Evolutionary conservation across 1,284 basidiomycete species (phyloP).

Genomic region (Ceratobasidium sp.): DNA sequence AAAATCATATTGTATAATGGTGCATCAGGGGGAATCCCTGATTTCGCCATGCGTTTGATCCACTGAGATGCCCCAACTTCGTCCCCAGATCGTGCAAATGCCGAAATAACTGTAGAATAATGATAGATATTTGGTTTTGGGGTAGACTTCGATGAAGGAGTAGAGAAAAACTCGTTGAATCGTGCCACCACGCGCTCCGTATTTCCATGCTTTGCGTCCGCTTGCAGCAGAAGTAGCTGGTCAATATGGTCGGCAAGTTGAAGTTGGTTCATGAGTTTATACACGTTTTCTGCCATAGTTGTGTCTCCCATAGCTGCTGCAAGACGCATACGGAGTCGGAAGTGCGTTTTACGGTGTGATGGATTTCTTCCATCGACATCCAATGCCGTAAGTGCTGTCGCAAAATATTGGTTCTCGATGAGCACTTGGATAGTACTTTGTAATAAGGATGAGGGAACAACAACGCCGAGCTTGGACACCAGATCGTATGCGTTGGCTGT

Average conservation of each 20-base stretch:
- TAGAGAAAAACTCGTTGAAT: slow-evolving; percentile 65
- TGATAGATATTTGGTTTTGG: slow-evolving; percentile 49
- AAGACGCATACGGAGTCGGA: slow-evolving; percentile 36
- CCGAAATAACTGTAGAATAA: slow-evolving; percentile 65
- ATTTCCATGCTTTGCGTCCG: slow-evolving; percentile 59
- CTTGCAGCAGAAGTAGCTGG: slow-evolving; percentile 60
- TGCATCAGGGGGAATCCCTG: slow-evolving; percentile 60
- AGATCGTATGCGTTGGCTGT: slow-evolving; percentile 16
- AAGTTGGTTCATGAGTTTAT: slow-evolving; percentile 34
- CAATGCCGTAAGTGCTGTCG: slow-evolving; percentile 8
- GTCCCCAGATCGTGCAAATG: slow-evolving; percentile 61
- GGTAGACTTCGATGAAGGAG: slow-evolving; percentile 10
- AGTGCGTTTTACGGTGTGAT: slow-evolving; percentile 18
- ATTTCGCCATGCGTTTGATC: slow-evolving; percentile 62
- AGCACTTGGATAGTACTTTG: background rate
- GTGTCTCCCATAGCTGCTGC: slow-evolving; percentile 37
- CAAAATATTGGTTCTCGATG: slow-evolving; percentile 19
- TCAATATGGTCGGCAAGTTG: slow-evolving; percentile 45
- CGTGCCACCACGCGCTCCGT: slow-evolving; percentile 55
- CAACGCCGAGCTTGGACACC: slow-evolving; percentile 18
- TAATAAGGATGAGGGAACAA: slow-evolving; percentile 2
- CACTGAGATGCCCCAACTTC: slow-evolving; percentile 62
- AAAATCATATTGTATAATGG: slow-evolving; percentile 70
- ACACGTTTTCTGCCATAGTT: slow-evolving; percentile 20
- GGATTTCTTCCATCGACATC: slow-evolving; percentile 17